These are phyloP conservation scores for Boletellus emodensis DNA, from an alignment of 768 basidiomycete genomes.

Conservation along the genomic window DNA sequence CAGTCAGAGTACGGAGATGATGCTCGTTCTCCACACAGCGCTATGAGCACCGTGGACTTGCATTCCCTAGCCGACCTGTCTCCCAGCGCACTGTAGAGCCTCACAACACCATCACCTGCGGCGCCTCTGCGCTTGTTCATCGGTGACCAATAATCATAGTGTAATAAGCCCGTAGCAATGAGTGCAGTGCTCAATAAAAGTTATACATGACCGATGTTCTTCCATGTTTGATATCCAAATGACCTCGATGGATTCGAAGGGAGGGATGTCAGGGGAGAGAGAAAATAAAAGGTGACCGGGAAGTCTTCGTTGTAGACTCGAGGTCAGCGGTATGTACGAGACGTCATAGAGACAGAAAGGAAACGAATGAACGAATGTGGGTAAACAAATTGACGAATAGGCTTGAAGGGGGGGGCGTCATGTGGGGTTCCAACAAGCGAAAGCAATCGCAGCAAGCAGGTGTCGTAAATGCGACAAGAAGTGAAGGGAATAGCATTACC, in stretches of 20 bases:
- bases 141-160: conserved; percentile 24
- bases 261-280: neutral
- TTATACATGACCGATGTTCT: conserved; percentile 36
- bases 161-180: conserved; percentile 32
- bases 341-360: conserved; percentile 6
- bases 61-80: conserved; percentile 66
- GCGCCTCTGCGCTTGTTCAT: neutral
- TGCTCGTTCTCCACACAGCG: conserved; percentile 56
- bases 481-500: conserved; percentile 1
- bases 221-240: conserved; percentile 25
- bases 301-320: conserved; percentile 1
- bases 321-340: conserved; percentile 16
- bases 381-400: neutral
- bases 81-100: conserved; percentile 57
- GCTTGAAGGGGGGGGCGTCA: neutral
- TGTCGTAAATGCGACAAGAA: neutral
- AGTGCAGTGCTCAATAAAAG: conserved; percentile 34
- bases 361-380: conserved; percentile 22
- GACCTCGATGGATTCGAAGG: conserved; percentile 13
- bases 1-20: conserved; percentile 75
- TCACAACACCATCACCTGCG: neutral
- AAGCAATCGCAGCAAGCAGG: conserved; percentile 10
- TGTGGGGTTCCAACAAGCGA: conserved; percentile 11
- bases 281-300: conserved; percentile 6
- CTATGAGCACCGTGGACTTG: conserved; percentile 51